Base-by-base conservation (phyloP, 257 asterid genomes). In the Salvia hispanica region DNA sequence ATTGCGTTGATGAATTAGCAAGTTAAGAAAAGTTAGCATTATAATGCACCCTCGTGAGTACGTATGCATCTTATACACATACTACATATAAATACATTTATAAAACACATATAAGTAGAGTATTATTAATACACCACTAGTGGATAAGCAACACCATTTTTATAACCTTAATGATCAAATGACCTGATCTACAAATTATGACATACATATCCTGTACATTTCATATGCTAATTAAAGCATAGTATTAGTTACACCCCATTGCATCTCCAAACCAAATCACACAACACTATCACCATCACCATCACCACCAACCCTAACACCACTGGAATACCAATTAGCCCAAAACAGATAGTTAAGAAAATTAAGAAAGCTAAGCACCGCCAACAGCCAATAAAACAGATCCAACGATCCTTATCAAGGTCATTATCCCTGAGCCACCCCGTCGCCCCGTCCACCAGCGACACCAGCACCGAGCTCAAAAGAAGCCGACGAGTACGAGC, bases 401-500 rank as follows among this genome's bases (percentile, higher is more conserved):
- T 93, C 97, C 81, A 93, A 76, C 95, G 83, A 43, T 90, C 97
- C 21, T 85, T 85, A 68, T 93, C 80, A 36, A 93, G 85, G 62
- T 90, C 64, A 7, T 86, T 90, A 46, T 86, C 80, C 39, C 82
- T 72, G 0, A 90, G 79, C 97, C 98, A 93, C 3, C 98, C 98
- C 36, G 92, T 88, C 43, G 85, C 79, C 80, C 79, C 81, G 56
- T 93, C 86, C 67, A 93, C 96, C 4, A 90, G 40, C 31, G 97
- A 83, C 50, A 93, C 98, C 0, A 93, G 86, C 9, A 88, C 72
- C 0, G 98, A 90, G 81, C 98, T 93, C 0, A 86, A 42, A 76
- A 93, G 74, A 90, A 93, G 0, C 98, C 98, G 37, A 90, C 0
- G 98, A 86, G 66, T 88, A 93, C 0, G 98, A 93, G 67, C 97